Conservation (phyloP, 306 rosid genomes). For the Rosa persica region DNA sequence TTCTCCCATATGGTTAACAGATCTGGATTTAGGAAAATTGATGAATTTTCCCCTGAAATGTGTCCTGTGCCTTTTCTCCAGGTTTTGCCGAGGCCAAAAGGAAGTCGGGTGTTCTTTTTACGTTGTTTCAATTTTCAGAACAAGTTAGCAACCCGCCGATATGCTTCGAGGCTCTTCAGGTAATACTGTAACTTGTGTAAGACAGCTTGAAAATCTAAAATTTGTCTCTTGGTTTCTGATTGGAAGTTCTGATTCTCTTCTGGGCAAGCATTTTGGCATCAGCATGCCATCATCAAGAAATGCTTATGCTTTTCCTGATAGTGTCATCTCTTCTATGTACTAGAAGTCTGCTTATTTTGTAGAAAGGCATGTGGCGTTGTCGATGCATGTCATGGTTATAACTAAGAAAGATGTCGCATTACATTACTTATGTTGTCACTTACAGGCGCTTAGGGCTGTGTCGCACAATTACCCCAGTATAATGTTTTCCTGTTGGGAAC, state of each 20-base stretch:
- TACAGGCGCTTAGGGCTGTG: conserved; percentile 80
- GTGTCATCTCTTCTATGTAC: not conserved
- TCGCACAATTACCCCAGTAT: conserved; percentile 80
- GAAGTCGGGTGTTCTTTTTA: conserved; percentile 58
- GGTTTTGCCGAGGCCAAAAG: conserved; percentile 47
- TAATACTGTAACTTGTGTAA: conserved; percentile 27
- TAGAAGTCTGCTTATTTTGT: not conserved
- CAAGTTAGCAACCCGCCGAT: conserved; percentile 54
- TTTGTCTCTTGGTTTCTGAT: conserved; percentile 4
- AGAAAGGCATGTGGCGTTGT: not conserved
- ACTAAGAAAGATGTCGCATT: not conserved
- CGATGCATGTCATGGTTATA: not conserved
- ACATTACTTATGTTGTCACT: conserved; percentile 16
- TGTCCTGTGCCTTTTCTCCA: conserved; percentile 33
- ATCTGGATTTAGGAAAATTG: not conserved
- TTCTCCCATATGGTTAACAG: not conserved
- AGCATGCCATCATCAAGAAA: conserved; percentile 5
- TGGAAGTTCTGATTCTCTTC: conserved; percentile 3
- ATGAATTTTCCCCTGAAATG: not conserved
- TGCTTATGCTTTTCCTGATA: not conserved
- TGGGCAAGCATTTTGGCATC: not conserved
- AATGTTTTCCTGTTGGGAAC: conserved; percentile 69
- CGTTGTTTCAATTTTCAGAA: conserved; percentile 58
- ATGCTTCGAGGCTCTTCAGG: conserved; percentile 98
- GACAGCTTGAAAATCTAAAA: conserved; percentile 1